A percentile compares a stretch with the other conserved stretches of the same genome.
These are phyloP conservation scores for Tetrapisispora arboricola DNA, from an alignment of 805 yeast genomes.

Conservation along the genomic window DNA sequence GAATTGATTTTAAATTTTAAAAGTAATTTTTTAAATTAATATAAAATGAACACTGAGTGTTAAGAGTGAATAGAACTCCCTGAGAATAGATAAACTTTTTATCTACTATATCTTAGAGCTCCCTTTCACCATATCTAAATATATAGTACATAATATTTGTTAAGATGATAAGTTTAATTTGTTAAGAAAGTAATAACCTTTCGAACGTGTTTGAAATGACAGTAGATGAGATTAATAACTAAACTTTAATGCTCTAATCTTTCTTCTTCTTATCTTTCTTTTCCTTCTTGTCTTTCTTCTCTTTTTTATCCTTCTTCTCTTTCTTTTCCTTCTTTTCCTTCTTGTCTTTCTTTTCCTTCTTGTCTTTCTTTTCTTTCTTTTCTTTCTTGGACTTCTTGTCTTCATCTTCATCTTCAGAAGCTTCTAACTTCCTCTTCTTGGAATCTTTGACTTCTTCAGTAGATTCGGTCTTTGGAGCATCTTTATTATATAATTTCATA, in stretches of 20 bases:
- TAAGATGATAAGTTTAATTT: constrained; percentile 3
- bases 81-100: not conserved
- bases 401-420: constrained; percentile 33
- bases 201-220: not conserved
- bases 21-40: constrained; percentile 2
- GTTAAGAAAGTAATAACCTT: not conserved
- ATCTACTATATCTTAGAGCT: not conserved
- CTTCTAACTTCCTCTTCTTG: constrained; percentile 26
- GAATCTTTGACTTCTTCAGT: constrained; percentile 21
- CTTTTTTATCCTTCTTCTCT: constrained; percentile 11
- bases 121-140: constrained; percentile 15
- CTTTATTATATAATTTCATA: constrained; percentile 48
- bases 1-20: not conserved
- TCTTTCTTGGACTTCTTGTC: constrained; percentile 41
- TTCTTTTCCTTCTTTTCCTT: constrained; percentile 33
- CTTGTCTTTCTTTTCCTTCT: constrained; percentile 37
- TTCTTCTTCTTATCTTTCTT: constrained; percentile 5
- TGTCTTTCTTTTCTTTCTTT: constrained; percentile 39
- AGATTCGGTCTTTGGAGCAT: constrained; percentile 37
- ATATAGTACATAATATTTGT: constrained; percentile 19
- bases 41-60: constrained; percentile 6
- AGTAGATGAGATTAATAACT: not conserved
- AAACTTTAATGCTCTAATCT: not conserved
- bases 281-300: constrained; percentile 23
- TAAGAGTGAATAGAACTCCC: not conserved